These are phyloP conservation scores for Kwoniella dendrophila DNA, from an alignment of 768 basidiomycete species.

Conservation along the genomic window DNA sequence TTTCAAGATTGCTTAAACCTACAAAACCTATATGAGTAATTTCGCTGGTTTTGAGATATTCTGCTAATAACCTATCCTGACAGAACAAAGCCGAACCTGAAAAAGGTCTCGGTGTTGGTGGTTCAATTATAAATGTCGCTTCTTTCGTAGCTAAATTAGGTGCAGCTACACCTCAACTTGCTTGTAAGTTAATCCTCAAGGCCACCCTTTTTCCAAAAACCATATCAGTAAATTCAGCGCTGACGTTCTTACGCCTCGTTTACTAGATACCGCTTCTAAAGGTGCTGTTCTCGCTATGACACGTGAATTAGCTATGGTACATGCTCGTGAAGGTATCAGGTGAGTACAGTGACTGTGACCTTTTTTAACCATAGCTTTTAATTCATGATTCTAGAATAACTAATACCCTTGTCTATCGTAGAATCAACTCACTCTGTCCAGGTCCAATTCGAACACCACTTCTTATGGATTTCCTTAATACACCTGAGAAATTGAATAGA, in stretches of 20 bases:
- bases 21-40: too few species aligned
- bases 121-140: slow-evolving; percentile 95
- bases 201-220: background rate
- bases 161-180: slow-evolving; percentile 97
- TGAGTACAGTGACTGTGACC: slow-evolving; percentile 9
- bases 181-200: slow-evolving; percentile 67
- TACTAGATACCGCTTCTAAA: slow-evolving; percentile 91
- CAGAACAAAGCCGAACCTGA: slow-evolving; percentile 76
- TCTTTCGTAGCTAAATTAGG: slow-evolving; percentile 95
- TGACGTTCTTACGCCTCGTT: background rate
- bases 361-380: background rate
- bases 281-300: slow-evolving; percentile 99
- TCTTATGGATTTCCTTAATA: slow-evolving; percentile 97
- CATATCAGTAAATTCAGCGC: background rate
- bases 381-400: background rate
- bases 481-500: slow-evolving; percentile 89
- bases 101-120: slow-evolving; percentile 71
- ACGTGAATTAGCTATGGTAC: slow-evolving; percentile 94
- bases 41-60: too few species aligned
- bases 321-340: slow-evolving; percentile 91
- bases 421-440: slow-evolving; percentile 93
- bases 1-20: too few species aligned
- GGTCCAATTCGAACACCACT: slow-evolving; percentile 94
- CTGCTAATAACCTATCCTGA: too few species aligned
- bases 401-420: background rate